Percentiles rank a stretch among this genome's conserved stretches.
Evolutionary conservation across 208 protist species (phyloP).

Genomic region (Phytomonas serpens): DNA sequence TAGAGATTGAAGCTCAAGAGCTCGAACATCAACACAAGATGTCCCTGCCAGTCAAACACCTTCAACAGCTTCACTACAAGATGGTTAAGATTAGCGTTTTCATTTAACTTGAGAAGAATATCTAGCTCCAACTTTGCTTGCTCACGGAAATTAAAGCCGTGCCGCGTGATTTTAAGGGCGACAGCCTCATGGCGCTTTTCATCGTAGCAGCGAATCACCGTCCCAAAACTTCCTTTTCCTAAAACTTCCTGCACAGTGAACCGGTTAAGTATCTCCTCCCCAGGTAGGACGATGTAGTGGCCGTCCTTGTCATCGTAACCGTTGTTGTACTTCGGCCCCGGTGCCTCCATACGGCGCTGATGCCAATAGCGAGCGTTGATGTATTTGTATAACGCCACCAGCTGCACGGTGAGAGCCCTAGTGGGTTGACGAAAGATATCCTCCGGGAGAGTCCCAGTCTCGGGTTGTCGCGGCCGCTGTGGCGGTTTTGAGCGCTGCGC

Average conservation of each 20-base stretch:
- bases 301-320: conserved; percentile 86
- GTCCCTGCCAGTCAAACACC: conserved; percentile 87
- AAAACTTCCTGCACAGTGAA: conserved; percentile 84
- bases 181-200: conserved; percentile 68
- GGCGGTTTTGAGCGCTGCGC: background rate
- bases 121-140: conserved; percentile 84
- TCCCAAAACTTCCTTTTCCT: conserved; percentile 89
- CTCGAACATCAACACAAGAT: conserved; percentile 97
- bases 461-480: conserved; percentile 7
- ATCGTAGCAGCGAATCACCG: conserved; percentile 86
- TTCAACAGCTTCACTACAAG: conserved; percentile 82
- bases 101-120: conserved; percentile 70
- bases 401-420: conserved; percentile 37
- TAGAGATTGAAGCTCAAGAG: conserved; percentile 96
- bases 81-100: conserved; percentile 48
- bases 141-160: conserved; percentile 64
- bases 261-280: conserved; percentile 75
- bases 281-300: conserved; percentile 78
- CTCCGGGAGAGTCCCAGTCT: conserved; percentile 3
- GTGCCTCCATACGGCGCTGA: conserved; percentile 44
- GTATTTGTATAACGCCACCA: conserved; percentile 57
- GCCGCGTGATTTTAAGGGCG: conserved; percentile 86
- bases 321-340: conserved; percentile 75
- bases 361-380: conserved; percentile 70
- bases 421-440: conserved; percentile 23